Base-by-base conservation (phyloP, 164 flowering plant species). In the Macadamia tetraphylla region DNA sequence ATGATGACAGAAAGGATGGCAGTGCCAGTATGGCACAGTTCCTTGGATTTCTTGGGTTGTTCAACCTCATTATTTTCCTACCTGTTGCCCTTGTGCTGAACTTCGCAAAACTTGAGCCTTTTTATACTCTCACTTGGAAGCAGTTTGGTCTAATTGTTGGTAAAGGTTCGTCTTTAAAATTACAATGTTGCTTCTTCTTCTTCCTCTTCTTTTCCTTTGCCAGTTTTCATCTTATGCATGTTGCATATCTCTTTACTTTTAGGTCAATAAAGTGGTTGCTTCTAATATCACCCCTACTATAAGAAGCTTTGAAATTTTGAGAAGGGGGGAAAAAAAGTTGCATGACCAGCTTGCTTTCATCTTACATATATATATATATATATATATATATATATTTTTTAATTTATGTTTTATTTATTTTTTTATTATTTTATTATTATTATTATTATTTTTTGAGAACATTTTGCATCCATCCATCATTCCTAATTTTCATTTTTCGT, bases 1-100 rank as follows among this genome's bases (percentile, higher is more conserved):
- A 87, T 40, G 79, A 85, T 60, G 90, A 87, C 73, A 87, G 77
- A 49, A 82, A 81, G 72, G 65, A 71, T 65, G 91, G 92, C 32
- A 78, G 61, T 7, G 83, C 76, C 56, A 92, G 98, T 68, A 92
- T 90, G 96, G 94, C 91, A 3, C 96, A 89, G 78, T 90, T 95
- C 74, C 98, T 95, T 71, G 99, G 99, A 63, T 95, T 77, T 78
- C 73, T 95, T 3, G 99, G 99, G 73, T 76, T 95, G 40, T 89
- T 87, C 85, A 95, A 95, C 72, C 71, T 92, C 63, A 9, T 95
- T 73, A 84, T 92, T 65, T 92, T 95, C 74, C 80, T 89, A 49
- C 99, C 99, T n/a, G 82, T 92, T 71, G 89, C 86, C 56, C 86
- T 95, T 49, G n/a, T 86, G 43, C 79, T 95, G 69, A 73, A 87